phyloP scores from a whole-genome alignment of 495 filamentous ascomycete genomes.

The Xylaria castorea region DNA sequence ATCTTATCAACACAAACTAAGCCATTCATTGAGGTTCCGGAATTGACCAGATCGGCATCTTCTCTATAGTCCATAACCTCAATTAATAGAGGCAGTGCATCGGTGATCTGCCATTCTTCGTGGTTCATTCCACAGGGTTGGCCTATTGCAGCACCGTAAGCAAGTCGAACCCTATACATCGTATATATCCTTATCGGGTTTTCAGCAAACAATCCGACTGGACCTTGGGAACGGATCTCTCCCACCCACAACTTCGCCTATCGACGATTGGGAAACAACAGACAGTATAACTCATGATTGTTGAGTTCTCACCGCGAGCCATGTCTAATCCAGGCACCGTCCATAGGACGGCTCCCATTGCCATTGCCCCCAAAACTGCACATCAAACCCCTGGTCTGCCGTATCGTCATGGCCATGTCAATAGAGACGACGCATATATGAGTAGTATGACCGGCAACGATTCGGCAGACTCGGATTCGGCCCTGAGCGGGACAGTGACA shows the following conservation, averaged over 20 bases:
- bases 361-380: conserved; percentile 62
- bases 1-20: conserved; percentile 15
- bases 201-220: conserved; percentile 9
- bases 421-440: conserved; percentile 47
- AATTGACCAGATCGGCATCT: conserved; percentile 16
- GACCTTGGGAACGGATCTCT: conserved; percentile 5
- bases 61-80: conserved; percentile 15
- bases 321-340: conserved; percentile 58
- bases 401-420: conserved; percentile 49
- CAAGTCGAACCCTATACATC: conserved; percentile 19
- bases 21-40: not conserved
- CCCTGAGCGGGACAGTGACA: conserved; percentile 47
- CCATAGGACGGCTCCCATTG: conserved; percentile 62
- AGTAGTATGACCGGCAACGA: conserved; percentile 55
- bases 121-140: conserved; percentile 5
- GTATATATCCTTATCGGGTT: conserved; percentile 17
- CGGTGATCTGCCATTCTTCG: conserved; percentile 4
- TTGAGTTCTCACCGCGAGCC: conserved; percentile 38
- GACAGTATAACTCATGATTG: conserved; percentile 18
- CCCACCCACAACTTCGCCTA: conserved; percentile 18
- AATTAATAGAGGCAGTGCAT: conserved; percentile 12
- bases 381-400: conserved; percentile 37
- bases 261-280: conserved; percentile 13
- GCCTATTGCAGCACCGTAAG: conserved; percentile 20
- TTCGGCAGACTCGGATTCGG: conserved; percentile 57